Conservation (phyloP, 2,329 filamentous ascomycete genomes). For the Huntiella omanensis region DNA sequence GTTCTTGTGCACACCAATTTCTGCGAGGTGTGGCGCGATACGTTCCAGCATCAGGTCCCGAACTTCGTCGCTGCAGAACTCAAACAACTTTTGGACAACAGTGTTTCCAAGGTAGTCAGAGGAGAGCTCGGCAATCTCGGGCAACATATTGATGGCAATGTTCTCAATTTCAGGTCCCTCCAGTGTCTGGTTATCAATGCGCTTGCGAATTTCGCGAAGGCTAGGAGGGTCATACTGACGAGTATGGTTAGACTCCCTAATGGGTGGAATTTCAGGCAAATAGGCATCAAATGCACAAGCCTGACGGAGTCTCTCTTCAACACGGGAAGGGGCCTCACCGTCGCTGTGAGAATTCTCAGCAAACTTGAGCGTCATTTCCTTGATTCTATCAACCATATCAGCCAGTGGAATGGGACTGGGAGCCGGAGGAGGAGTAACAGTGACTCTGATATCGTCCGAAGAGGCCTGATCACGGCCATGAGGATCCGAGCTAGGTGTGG, state of each 20-base stretch:
- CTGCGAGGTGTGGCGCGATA: constrained; percentile 79
- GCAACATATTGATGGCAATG: constrained; percentile 83
- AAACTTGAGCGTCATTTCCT: constrained; percentile 73
- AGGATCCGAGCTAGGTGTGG: constrained; percentile 80
- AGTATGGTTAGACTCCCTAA: constrained; percentile 74
- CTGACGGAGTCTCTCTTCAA: constrained; percentile 41
- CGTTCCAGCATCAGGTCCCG: constrained; percentile 81
- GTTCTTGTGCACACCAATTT: constrained; percentile 98
- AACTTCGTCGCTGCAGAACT: constrained; percentile 78
- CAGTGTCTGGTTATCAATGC: constrained; percentile 87
- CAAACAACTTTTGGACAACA: constrained; percentile 97
- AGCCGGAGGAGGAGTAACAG: constrained; percentile 23
- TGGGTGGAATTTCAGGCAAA: constrained; percentile 67
- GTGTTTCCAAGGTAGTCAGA: constrained; percentile 97
- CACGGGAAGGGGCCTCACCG: constrained; percentile 44
- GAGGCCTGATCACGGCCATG: constrained; percentile 32
- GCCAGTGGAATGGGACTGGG: constrained; percentile 44
- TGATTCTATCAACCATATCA: constrained; percentile 67
- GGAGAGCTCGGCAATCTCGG: constrained; percentile 83
- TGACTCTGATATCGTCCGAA: constrained; percentile 3
- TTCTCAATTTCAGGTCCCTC: constrained; percentile 76
- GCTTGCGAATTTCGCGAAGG: constrained; percentile 86
- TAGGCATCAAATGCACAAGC: constrained; percentile 59
- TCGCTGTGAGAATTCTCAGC: constrained; percentile 54
- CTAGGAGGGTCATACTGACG: constrained; percentile 86